Conservation (phyloP, 2,329 filamentous ascomycete species). For the Esteya vermicola region DNA sequence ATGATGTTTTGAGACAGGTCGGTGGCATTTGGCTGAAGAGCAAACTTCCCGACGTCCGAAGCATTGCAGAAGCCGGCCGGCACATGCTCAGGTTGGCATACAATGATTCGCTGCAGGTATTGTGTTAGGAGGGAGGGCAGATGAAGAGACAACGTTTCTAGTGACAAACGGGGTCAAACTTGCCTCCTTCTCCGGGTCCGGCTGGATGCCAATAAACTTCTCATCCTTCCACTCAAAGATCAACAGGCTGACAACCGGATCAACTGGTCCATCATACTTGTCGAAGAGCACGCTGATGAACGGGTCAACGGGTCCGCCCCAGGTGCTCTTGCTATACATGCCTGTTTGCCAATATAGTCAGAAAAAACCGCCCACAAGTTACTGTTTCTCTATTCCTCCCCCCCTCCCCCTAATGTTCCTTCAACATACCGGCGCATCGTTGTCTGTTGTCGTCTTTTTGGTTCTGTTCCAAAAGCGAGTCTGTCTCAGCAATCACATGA, state of each 20-base stretch:
- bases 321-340: conserved; percentile 85
- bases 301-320: conserved; percentile 78
- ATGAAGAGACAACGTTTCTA: too few relatives aligned
- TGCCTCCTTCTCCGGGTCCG: conserved; percentile 26
- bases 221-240: conserved; percentile 93
- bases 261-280: conserved; percentile 42
- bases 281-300: conserved; percentile 77
- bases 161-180: not conserved
- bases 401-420: too few relatives aligned
- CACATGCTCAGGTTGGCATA: conserved; percentile 65
- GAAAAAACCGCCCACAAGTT: too few relatives aligned
- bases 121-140: too few relatives aligned
- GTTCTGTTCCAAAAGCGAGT: conserved; percentile 41
- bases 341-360: conserved; percentile 34
- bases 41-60: conserved; percentile 71
- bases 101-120: conserved; percentile 27
- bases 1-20: conserved; percentile 58
- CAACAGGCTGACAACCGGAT: conserved; percentile 69
- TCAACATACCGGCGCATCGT: conserved; percentile 52
- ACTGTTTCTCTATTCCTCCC: too few relatives aligned
- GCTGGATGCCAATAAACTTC: conserved; percentile 57
- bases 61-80: conserved; percentile 56
- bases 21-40: conserved; percentile 63
- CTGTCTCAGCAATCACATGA: not conserved
- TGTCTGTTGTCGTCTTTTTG: conserved; percentile 64